Percentiles rank a stretch among this genome's conserved stretches.
These are phyloP conservation scores for Coniochaeta ligniaria DNA, from an alignment of 2,329 filamentous ascomycete genomes.

Conservation along the genomic window DNA sequence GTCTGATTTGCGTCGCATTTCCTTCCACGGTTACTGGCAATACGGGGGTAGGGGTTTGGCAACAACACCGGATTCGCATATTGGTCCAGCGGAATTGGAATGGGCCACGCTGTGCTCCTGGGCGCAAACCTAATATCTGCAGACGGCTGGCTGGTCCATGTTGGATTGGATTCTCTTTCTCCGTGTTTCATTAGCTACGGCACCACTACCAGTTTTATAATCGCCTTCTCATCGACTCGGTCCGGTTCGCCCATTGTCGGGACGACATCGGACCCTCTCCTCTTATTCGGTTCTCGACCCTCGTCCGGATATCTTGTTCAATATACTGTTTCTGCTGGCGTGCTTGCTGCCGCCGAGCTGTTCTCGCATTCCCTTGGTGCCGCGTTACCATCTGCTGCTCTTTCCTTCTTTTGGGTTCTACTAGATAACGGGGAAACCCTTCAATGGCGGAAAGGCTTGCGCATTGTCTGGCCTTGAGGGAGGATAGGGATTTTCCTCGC, in stretches of 20 bases:
- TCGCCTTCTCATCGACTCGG: conserved; percentile 10
- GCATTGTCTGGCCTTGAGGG: neutral
- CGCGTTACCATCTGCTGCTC: neutral
- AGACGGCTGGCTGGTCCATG: conserved; percentile 46
- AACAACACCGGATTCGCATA: conserved; percentile 4
- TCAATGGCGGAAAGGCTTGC: neutral
- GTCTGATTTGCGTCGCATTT: conserved; percentile 20
- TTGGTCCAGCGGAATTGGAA: conserved; percentile 25
- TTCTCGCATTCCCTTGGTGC: conserved; percentile 12
- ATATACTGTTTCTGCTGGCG: conserved; percentile 1
- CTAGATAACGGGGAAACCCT: neutral
- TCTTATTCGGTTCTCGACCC: conserved; percentile 12
- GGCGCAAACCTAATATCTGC: conserved; percentile 36
- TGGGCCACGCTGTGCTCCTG: conserved; percentile 17
- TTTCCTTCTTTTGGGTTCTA: conserved; percentile 11
- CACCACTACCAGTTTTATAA: conserved; percentile 31
- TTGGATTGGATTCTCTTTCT: conserved; percentile 31
- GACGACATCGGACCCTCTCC: conserved; percentile 12
- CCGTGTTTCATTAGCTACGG: conserved; percentile 41
- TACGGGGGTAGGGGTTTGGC: conserved; percentile 32
- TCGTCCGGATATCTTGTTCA: conserved; percentile 36
- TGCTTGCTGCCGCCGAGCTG: conserved; percentile 3
- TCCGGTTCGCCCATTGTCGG: neutral
- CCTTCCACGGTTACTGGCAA: conserved; percentile 34
- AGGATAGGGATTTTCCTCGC: conserved; percentile 4